Conservation (phyloP, 257 asterid species). For the Solanum boliviense region DNA sequence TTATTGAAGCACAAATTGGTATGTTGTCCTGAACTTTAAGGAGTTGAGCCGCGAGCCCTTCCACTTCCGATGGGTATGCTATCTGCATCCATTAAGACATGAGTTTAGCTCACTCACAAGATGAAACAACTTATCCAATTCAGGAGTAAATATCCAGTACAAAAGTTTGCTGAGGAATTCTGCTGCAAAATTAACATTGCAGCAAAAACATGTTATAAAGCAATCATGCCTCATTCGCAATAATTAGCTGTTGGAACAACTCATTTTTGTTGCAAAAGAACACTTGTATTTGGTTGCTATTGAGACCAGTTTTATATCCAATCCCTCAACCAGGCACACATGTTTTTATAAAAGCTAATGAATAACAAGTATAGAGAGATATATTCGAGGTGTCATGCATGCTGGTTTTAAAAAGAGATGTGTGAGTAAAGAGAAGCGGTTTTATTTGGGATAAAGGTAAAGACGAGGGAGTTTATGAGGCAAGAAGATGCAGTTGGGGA, state of each 20-base stretch:
- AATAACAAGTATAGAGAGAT: not conserved
- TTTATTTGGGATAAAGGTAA: not conserved
- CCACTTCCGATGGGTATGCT: constrained; percentile 81
- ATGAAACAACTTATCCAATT: not conserved
- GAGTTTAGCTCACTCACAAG: not conserved
- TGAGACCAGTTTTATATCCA: not conserved
- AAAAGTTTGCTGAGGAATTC: not conserved
- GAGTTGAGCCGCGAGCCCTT: constrained; percentile 64
- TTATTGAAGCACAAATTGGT: constrained; percentile 85
- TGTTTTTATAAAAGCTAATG: not conserved
- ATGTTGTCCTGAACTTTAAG: constrained; percentile 96
- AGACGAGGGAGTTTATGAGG: not conserved
- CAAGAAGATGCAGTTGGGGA: not conserved
- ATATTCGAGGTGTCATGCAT: not conserved
- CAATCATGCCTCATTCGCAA: not conserved
- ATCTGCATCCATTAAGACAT: constrained; percentile 33
- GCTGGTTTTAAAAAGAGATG: not conserved
- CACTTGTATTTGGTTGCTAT: not conserved
- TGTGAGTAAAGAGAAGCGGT: not conserved
- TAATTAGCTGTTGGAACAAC: not conserved
- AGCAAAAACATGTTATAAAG: not conserved
- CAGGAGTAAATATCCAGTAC: not conserved
- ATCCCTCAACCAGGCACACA: not conserved
- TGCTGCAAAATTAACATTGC: not conserved
- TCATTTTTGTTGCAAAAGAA: not conserved